Evolutionary conservation across 768 basidiomycete genomes (phyloP).

Genomic region (Galerina marginata): DNA sequence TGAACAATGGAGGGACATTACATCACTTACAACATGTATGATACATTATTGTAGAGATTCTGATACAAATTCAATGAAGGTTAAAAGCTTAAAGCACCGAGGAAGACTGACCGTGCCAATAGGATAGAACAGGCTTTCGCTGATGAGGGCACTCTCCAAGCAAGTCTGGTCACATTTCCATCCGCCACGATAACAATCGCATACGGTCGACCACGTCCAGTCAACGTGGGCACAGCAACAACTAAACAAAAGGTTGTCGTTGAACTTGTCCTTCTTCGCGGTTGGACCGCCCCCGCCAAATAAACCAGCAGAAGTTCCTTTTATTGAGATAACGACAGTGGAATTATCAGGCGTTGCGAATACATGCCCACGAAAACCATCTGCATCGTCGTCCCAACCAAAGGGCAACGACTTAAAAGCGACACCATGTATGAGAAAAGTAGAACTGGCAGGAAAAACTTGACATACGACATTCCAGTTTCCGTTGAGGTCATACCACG

Average conservation of each 20-base stretch:
- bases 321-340: constrained; percentile 88
- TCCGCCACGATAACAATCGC: constrained; percentile 82
- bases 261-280: constrained; percentile 88
- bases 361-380: constrained; percentile 91
- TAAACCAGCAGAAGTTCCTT: constrained; percentile 85
- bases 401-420: constrained; percentile 70
- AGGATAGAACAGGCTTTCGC: constrained; percentile 88
- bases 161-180: constrained; percentile 86
- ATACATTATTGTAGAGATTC: constrained; percentile 94
- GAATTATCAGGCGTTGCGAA: constrained; percentile 85
- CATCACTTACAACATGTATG: constrained; percentile 74
- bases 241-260: constrained; percentile 91
- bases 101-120: constrained; percentile 75
- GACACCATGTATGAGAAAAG: neutral
- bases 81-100: neutral
- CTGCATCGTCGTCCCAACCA: constrained; percentile 89
- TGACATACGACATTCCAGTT: constrained; percentile 64
- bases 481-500: constrained; percentile 79
- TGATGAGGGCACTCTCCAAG: constrained; percentile 72
- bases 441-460: constrained; percentile 2
- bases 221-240: constrained; percentile 95
- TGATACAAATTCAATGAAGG: constrained; percentile 35
- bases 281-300: constrained; percentile 84
- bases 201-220: constrained; percentile 94
- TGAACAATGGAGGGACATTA: neutral